phyloP scores from a whole-genome alignment of 139 green algal genomes.

The Bryopsis sp. region DNA sequence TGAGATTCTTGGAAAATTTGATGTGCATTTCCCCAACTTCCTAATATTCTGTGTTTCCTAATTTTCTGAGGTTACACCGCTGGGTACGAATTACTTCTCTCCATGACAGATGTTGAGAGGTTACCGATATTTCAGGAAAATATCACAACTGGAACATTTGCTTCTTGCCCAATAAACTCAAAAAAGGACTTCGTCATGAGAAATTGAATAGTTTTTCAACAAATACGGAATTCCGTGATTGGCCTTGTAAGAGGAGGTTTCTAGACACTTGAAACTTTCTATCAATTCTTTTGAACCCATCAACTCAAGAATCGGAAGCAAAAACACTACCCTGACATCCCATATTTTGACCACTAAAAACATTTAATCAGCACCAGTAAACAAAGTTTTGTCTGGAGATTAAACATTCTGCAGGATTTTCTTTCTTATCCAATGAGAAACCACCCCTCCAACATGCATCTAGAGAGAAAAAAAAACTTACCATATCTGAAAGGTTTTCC shows the following conservation, averaged over 20 bases:
- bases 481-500: conserved; percentile 50
- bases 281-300: too few species aligned
- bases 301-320: not conserved
- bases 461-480: not conserved
- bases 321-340: not conserved
- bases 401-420: too few species aligned
- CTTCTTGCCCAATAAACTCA: too few species aligned
- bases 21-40: not conserved
- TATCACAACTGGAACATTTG: too few species aligned
- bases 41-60: not conserved
- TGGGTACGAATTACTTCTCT: not conserved
- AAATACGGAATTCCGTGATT: too few species aligned
- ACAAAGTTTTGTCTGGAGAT: too few species aligned
- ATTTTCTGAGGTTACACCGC: not conserved
- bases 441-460: not conserved
- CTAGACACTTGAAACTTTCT: too few species aligned
- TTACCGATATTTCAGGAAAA: too few species aligned
- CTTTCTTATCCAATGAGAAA: not conserved
- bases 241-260: too few species aligned
- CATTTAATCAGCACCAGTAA: not conserved
- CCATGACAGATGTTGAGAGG: not conserved
- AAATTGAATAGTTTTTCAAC: too few species aligned
- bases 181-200: too few species aligned
- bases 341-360: not conserved
- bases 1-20: not conserved